These are phyloP conservation scores for Microascus cirrosus DNA, from an alignment of 2,329 filamentous ascomycete genomes.

Conservation along the genomic window DNA sequence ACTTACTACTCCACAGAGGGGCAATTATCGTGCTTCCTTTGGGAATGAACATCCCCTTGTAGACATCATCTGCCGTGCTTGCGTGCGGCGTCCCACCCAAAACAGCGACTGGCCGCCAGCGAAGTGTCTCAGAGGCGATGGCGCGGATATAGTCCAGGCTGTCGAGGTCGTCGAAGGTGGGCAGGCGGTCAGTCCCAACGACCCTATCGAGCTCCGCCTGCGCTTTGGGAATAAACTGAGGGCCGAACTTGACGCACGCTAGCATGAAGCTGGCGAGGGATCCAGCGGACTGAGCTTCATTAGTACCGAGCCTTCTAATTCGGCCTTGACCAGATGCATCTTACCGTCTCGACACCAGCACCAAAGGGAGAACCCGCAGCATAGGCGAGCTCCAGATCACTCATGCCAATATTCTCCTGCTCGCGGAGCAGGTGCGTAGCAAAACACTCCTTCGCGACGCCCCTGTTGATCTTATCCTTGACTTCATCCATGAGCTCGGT, in stretches of 20 bases:
- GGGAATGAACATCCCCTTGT: conserved; percentile 31
- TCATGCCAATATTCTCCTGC: conserved; percentile 25
- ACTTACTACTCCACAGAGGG: conserved; percentile 29
- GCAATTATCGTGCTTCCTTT: conserved; percentile 29
- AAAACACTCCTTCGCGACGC: conserved; percentile 26
- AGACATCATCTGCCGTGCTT: conserved; percentile 27
- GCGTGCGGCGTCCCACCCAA: conserved; percentile 33
- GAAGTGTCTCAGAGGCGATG: conserved; percentile 24
- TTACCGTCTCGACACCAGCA: conserved; percentile 29
- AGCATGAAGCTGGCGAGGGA: conserved; percentile 38
- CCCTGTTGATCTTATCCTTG: conserved; percentile 17
- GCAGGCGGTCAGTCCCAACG: conserved; percentile 22
- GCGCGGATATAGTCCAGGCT: conserved; percentile 22
- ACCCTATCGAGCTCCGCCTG: conserved; percentile 27
- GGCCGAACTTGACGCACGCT: conserved; percentile 38
- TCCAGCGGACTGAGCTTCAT: conserved; percentile 24
- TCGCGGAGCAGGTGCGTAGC: conserved; percentile 28
- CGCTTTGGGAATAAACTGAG: conserved; percentile 32
- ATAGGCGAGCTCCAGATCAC: conserved; percentile 29
- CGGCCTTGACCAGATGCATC: conserved; percentile 14
- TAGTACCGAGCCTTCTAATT: background rate
- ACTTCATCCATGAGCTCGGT: conserved; percentile 28
- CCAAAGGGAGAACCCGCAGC: conserved; percentile 32
- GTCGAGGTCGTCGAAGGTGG: conserved; percentile 22
- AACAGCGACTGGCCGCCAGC: conserved; percentile 28